These are phyloP conservation scores for Pichia thaimueangensis DNA, from an alignment of 805 yeast species.

Conservation along the genomic window DNA sequence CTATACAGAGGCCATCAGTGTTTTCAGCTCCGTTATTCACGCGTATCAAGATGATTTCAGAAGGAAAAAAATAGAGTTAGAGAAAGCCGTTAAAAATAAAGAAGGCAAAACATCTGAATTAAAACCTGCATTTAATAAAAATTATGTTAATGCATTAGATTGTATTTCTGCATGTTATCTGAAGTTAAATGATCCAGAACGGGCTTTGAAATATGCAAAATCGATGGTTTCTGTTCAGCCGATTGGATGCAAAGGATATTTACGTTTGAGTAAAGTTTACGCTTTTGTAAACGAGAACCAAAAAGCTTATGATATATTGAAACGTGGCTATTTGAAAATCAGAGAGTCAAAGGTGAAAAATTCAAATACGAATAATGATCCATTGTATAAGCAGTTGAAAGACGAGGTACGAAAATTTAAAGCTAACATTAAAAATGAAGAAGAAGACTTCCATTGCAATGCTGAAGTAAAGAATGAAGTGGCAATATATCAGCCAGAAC, in stretches of 20 bases:
- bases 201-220: slow-evolving; percentile 35
- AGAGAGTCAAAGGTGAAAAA: slow-evolving; percentile 27
- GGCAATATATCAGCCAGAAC: too few species aligned
- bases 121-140: neutral
- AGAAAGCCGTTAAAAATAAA: neutral
- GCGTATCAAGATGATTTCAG: slow-evolving; percentile 7
- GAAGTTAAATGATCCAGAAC: slow-evolving; percentile 29
- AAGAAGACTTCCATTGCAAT: neutral
- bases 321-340: slow-evolving; percentile 34
- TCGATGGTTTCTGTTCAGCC: slow-evolving; percentile 35
- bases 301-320: slow-evolving; percentile 34
- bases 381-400: slow-evolving; percentile 27
- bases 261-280: slow-evolving; percentile 37
- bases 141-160: slow-evolving; percentile 26
- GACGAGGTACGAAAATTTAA: slow-evolving; percentile 5
- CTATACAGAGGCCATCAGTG: slow-evolving; percentile 19
- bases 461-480: neutral
- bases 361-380: slow-evolving; percentile 26
- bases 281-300: slow-evolving; percentile 20
- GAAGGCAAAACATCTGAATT: neutral
- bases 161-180: slow-evolving; percentile 46
- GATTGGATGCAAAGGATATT: slow-evolving; percentile 42
- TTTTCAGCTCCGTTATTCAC: slow-evolving; percentile 18
- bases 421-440: slow-evolving; percentile 3
- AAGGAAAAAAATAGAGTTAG: slow-evolving; percentile 2